Evolutionary conservation across 768 basidiomycete genomes (phyloP), one percentile per base, ranked within the genome.

Genomic region (Suillus brevipes): DNA sequence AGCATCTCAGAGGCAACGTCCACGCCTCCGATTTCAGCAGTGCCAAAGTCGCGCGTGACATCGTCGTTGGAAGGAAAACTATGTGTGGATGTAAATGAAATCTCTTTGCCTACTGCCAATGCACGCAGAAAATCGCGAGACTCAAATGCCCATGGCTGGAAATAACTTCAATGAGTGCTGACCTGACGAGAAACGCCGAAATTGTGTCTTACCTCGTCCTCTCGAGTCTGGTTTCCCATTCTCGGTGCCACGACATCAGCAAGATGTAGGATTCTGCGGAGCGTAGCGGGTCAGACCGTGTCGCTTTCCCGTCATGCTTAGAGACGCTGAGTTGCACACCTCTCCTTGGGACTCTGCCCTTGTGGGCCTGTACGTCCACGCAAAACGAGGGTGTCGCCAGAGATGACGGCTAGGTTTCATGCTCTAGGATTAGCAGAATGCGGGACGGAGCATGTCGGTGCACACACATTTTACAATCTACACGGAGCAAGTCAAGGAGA

Each of bases 51-150:
- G 67, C 93, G 89, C 34, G 87, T 83, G 43, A 84, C 77, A 65
- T 92, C 92, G 68, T 92, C 92, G 65, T 87, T 89, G 40, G 89
- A 78, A 12, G 92, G 85, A 49, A 97, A 80, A 47, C 89, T 88
- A 76, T 97, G 94, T 31, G 87, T 86, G 10, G 95, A 88, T 31
- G 83, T 84, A 78, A 97, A 97, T 0, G 89, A 84, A 71, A 98
- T 83, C 77, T 96, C 89, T 75, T 97, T 98, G 68, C 96, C 97
- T 60, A 98, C 94, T 13, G 88, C 82, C 55, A 95, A 79, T 28
- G 88, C 80, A 50, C 97, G 90, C 42, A 99, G 82, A 78, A 90
- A 97, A 78, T 98, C 97, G 68, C 97, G 90, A 56, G 95, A 87
- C 74, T 96, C 93, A 76, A 90, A 97, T 2, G 97, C 92, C 88